phyloP scores from a whole-genome alignment of 140 eudicot genomes.

The Flaveria floridana region DNA sequence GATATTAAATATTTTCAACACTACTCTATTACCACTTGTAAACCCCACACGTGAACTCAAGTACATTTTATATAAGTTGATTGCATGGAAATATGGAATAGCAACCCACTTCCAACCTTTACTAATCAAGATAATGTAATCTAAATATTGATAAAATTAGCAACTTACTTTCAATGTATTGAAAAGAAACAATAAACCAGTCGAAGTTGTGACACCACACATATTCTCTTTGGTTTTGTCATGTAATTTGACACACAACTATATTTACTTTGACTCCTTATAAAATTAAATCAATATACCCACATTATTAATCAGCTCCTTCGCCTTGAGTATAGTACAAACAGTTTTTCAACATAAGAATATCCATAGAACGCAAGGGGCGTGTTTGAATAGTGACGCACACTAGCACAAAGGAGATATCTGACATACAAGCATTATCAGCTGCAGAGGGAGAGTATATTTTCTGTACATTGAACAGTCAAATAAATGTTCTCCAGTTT shows the following conservation, averaged over 20 bases:
- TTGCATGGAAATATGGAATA: too few species aligned
- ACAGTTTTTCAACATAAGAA: neutral
- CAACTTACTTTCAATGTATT: neutral
- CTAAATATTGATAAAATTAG: neutral
- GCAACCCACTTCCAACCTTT: too few species aligned
- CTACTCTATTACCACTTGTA: too few species aligned
- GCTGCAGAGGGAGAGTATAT: neutral
- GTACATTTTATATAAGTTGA: too few species aligned
- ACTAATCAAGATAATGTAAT: too few species aligned
- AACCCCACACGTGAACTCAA: too few species aligned
- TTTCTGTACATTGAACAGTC: constrained; percentile 20
- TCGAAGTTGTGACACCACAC: neutral
- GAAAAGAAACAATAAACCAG: neutral
- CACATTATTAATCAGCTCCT: neutral
- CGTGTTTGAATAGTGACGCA: neutral
- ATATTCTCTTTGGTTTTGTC: neutral
- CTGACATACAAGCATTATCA: neutral
- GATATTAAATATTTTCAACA: too few species aligned
- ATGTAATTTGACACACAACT: neutral
- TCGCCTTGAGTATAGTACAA: neutral
- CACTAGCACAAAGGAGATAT: neutral
- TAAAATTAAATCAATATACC: neutral
- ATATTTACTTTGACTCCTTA: neutral
- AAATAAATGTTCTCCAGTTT: constrained; percentile 30
- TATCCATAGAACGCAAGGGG: neutral